Base-by-base conservation (phyloP, 208 protist genomes). In the Trypanosomatidae sp. region DNA sequence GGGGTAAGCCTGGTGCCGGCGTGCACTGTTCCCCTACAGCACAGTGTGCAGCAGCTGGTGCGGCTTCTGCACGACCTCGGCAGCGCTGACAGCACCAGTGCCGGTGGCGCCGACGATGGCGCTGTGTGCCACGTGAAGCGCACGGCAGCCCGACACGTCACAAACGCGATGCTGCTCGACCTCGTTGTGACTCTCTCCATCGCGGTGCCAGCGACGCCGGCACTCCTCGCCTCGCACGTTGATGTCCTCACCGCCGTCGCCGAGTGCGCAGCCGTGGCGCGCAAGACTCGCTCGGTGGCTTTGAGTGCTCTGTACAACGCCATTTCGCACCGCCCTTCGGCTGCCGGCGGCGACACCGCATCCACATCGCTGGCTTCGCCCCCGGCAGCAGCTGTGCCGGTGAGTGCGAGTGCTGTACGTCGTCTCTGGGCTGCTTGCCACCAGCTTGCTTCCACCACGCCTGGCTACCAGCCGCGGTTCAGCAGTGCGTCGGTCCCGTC, bases 131-230 rank as follows among this genome's bases (percentile, higher is more conserved):
- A 84, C 28, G 88, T 87, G 43, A 90, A 91, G 75, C 85, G 80
- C 7, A 79, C 68, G 53, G 78, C 71, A 12, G 81, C 83, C 33
- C 80, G 66, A 43, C 80, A 86, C 59, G 77, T 92, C 17, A 85
- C 82, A 36, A 83, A 90, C 59, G 76, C 72, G 17, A 84, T 92
- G 71, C 79, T 94, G 56, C 77, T 88, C 50, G 82, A 88, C 69
- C 80, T 83, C 52, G 83, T 85, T 39, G 83, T 78, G 4, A 86
- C 88, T 46, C 73, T 89, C 46, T 76, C 82, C 69, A 79, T 85
- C 36, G 76, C 84, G 9, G 76, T 90, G 52, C 71, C 81, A 36
- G 71, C 66, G 53, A 73, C 70, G 13, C 76, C 81, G 1, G 56
- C 80, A 15, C 73, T 77, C 12, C 76, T 88, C 12, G 70, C 83